A percentile compares a stretch with the other conserved stretches of the same genome.
These are phyloP conservation scores for Fomitiporia mediterranea DNA, from an alignment of 1,284 basidiomycete genomes.

Conservation along the genomic window DNA sequence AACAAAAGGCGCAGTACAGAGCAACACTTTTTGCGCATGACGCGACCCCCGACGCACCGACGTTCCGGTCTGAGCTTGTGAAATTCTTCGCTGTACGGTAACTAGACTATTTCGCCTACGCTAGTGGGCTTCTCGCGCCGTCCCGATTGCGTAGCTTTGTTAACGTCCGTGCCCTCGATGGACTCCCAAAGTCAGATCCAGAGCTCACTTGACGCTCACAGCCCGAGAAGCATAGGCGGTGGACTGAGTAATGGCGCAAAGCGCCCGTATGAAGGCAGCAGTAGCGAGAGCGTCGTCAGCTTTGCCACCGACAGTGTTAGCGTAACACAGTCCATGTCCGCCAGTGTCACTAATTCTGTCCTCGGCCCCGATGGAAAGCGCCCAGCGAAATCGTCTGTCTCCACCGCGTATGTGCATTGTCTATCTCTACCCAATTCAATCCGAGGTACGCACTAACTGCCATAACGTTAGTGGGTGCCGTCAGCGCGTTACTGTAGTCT, in stretches of 20 bases:
- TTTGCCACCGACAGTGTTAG: constrained; percentile 7
- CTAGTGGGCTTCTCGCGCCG: background rate
- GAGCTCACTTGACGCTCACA: background rate
- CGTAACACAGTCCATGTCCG: background rate
- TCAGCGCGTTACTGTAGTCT: constrained; percentile 75
- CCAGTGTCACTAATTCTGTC: background rate
- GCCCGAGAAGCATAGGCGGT: background rate
- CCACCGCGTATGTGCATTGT: background rate
- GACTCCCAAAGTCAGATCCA: background rate
- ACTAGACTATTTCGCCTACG: background rate
- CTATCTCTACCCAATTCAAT: background rate
- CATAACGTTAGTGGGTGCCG: constrained; percentile 41
- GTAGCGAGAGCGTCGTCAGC: constrained; percentile 5
- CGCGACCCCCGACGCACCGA: background rate
- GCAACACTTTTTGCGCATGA: background rate
- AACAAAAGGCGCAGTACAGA: background rate
- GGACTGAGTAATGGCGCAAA: background rate
- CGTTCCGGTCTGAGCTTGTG: background rate
- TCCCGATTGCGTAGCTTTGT: too few species aligned
- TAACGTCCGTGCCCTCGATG: background rate
- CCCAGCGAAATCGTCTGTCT: background rate
- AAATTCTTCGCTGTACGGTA: background rate
- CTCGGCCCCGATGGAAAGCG: background rate
- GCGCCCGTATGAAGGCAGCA: background rate
- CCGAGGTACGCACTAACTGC: background rate